These are phyloP conservation scores for Tillandsia fasciculata DNA, from an alignment of 176 grass and related monocot genomes.

Conservation along the genomic window DNA sequence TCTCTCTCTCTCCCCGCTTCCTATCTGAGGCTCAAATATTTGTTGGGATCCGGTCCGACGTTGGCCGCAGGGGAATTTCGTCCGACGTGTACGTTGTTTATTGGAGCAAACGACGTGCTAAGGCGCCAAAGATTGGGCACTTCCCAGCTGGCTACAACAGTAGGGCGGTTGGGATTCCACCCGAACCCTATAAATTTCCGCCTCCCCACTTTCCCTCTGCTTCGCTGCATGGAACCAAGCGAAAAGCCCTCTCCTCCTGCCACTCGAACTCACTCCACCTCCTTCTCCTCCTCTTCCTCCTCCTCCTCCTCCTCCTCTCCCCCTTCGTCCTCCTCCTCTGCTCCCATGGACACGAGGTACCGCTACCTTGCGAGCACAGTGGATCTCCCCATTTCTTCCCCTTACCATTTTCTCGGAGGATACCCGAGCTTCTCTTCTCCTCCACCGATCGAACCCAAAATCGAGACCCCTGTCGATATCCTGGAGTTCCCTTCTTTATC, in stretches of 20 bases:
- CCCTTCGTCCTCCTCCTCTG: not conserved
- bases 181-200: constrained; percentile 50
- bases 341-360: constrained; percentile 17
- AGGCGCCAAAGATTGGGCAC: too few relatives aligned
- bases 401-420: not conserved
- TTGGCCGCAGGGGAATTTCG: too few relatives aligned
- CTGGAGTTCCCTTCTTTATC: not conserved
- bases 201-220: not conserved
- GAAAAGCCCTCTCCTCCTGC: not conserved
- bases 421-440: not conserved
- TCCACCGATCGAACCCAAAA: not conserved
- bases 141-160: not conserved
- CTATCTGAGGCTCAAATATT: too few relatives aligned
- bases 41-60: too few relatives aligned
- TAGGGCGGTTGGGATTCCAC: constrained; percentile 33
- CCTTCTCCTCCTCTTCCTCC: constrained; percentile 1
- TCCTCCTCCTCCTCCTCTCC: not conserved
- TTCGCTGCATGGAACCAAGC: not conserved
- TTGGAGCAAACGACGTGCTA: too few relatives aligned
- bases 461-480: not conserved
- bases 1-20: too few relatives aligned
- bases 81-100: too few relatives aligned
- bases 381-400: not conserved
- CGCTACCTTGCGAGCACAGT: not conserved
- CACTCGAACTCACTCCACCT: not conserved